Base-by-base conservation (phyloP, 768 basidiomycete genomes). In the Trametes meyenii region DNA sequence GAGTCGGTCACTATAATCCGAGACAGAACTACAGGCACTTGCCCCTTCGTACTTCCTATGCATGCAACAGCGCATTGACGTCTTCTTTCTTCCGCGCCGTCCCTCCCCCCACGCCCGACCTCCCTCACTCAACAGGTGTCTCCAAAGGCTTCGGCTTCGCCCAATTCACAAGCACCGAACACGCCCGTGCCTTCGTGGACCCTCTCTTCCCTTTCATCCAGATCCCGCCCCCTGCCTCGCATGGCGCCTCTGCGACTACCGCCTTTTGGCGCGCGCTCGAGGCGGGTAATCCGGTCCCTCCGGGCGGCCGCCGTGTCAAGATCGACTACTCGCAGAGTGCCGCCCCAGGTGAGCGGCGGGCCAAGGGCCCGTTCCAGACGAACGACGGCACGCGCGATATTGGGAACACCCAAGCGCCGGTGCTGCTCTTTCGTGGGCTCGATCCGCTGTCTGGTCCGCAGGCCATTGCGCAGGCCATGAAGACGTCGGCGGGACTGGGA, bases 141-240 rank as follows among this genome's bases (percentile, higher is more conserved):
- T 96, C 96, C 57, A 96, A 96, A 77, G 91, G 93, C 71, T 98
- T 98, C 73, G 97, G 95, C 60, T 99, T 99, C 75, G 96, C 94
- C 69, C 92, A 94, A 76, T 99, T 99, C 74, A 77, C 88, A 44
- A 87, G 81, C 66, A 81, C 89, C 58, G 92, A 92, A 68, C 92
- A 92, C 60, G 96, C 97, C 19, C 86, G 89, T 55, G 86, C 90
- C 13, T 98, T 98, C 73, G 88, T 99, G 73, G 88, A 93, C 66
- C 90, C 92, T 40, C 83, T 89, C 51, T 97, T 90, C 72, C 96
- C 94, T 2, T 94, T 94, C 74, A 85, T 98, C 26, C 86, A 92
- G 77, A 87, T 98, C 62, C 93, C 94, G n/a, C 92, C 94, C 13
- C 87, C 92, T 16, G 91, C 91, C 50, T 91, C 92, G 0, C 90